A percentile compares a stretch with the other conserved stretches of the same genome.
Conservation (phyloP, 2,329 filamentous ascomycete genomes). For the Alternaria solani region DNA sequence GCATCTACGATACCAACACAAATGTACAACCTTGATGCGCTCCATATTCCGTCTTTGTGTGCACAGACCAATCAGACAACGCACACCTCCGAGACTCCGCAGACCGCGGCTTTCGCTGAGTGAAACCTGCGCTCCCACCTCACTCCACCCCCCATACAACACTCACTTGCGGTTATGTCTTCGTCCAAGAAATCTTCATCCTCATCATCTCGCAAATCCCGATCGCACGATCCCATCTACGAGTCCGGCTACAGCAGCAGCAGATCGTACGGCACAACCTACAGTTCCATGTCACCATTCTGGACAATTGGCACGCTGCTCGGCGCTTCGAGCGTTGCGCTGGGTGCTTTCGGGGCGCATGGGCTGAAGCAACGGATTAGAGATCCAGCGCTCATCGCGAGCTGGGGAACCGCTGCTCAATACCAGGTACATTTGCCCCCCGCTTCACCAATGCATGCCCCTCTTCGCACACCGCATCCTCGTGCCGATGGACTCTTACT, state of each 20-base stretch:
- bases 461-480: background rate
- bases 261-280: conserved; percentile 6
- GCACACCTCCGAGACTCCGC: conserved; percentile 30
- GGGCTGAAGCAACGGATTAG: conserved; percentile 68
- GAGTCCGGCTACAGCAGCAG: background rate
- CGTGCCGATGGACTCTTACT: background rate
- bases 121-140: conserved; percentile 12
- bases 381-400: conserved; percentile 66
- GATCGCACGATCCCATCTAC: conserved; percentile 7
- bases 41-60: conserved; percentile 1
- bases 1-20: conserved; percentile 19
- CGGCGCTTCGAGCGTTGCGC: conserved; percentile 67
- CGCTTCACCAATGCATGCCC: background rate
- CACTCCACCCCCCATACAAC: conserved; percentile 10
- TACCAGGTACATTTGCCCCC: conserved; percentile 63
- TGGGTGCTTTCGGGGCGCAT: conserved; percentile 74
- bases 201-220: conserved; percentile 17
- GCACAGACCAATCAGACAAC: conserved; percentile 23
- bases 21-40: conserved; percentile 8
- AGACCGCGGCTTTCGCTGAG: conserved; percentile 18
- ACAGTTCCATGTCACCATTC: conserved; percentile 54
- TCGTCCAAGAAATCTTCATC: conserved; percentile 21
- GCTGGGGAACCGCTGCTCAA: conserved; percentile 71
- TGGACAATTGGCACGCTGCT: conserved; percentile 70
- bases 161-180: conserved; percentile 9